These are phyloP conservation scores for Paraleonurus japonicus DNA, from an alignment of 257 asterid genomes.

Conservation along the genomic window DNA sequence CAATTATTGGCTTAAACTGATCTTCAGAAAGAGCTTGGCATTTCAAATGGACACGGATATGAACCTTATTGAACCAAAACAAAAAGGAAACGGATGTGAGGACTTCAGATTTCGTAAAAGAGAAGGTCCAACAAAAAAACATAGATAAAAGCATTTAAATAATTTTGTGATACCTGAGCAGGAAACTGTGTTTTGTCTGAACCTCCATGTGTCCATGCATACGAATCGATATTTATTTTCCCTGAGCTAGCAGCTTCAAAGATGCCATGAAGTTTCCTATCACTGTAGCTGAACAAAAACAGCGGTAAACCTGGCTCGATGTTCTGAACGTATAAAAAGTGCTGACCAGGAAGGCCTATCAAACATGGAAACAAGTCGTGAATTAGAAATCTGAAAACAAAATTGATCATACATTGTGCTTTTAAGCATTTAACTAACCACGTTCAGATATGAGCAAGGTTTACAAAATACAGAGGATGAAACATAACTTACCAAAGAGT, in stretches of 20 bases:
- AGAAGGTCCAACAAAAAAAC: background rate
- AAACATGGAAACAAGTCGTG: slow-evolving; percentile 14
- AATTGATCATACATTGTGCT: background rate
- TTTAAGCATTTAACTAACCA: background rate
- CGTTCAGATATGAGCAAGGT: background rate
- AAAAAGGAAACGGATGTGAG: background rate
- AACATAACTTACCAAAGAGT: slow-evolving; percentile 49
- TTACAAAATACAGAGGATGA: background rate
- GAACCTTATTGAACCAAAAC: background rate
- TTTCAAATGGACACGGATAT: background rate
- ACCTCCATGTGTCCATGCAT: background rate
- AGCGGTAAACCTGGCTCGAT: slow-evolving; percentile 30
- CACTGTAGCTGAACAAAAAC: background rate
- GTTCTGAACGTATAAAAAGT: slow-evolving; percentile 63
- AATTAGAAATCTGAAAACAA: background rate
- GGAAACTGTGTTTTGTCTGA: background rate
- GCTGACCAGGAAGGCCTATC: slow-evolving; percentile 69
- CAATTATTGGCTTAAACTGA: background rate
- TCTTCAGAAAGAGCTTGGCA: background rate
- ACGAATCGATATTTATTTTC: background rate
- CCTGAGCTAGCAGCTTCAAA: background rate
- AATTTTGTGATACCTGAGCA: background rate
- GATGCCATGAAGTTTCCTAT: background rate
- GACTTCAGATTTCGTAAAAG: background rate
- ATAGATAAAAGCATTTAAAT: background rate